A percentile compares a stretch with the other conserved stretches of the same genome.
phyloP scores from a whole-genome alignment of 805 yeast species.

The Pichia kluyveri region DNA sequence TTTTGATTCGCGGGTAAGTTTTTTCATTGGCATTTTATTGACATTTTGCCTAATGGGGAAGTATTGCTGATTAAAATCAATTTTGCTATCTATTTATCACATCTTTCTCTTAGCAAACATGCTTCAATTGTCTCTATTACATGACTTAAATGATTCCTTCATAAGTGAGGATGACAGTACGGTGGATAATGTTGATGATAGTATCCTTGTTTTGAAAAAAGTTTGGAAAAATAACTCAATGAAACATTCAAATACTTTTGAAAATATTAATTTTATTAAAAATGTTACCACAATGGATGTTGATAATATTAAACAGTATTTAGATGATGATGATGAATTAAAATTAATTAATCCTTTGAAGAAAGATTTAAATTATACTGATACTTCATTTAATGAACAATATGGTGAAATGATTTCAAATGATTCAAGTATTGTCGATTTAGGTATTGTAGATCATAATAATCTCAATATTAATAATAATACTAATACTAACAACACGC shows the following conservation, averaged over 20 bases:
- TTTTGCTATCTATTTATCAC: too few species aligned
- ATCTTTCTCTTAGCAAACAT: too few species aligned
- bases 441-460: slow-evolving; percentile 21
- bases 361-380: neutral
- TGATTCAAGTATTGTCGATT: slow-evolving; percentile 18
- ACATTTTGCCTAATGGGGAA: too few species aligned
- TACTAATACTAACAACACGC: too few species aligned
- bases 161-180: too few species aligned
- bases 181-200: neutral
- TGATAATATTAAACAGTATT: slow-evolving; percentile 16
- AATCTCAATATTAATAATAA: too few species aligned
- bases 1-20: too few species aligned
- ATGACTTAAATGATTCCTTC: too few species aligned
- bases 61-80: too few species aligned
- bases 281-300: slow-evolving; percentile 3
- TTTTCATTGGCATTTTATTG: too few species aligned
- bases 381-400: slow-evolving; percentile 13
- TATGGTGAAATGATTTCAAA: slow-evolving; percentile 11
- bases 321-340: slow-evolving; percentile 17
- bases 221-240: slow-evolving; percentile 16
- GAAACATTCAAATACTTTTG: slow-evolving; percentile 6
- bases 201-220: slow-evolving; percentile 15
- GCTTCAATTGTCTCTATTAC: too few species aligned
- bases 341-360: neutral
- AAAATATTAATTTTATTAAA: neutral